Conservation (phyloP, 352 stramenopile species). For the Blastocystis sp. region DNA sequence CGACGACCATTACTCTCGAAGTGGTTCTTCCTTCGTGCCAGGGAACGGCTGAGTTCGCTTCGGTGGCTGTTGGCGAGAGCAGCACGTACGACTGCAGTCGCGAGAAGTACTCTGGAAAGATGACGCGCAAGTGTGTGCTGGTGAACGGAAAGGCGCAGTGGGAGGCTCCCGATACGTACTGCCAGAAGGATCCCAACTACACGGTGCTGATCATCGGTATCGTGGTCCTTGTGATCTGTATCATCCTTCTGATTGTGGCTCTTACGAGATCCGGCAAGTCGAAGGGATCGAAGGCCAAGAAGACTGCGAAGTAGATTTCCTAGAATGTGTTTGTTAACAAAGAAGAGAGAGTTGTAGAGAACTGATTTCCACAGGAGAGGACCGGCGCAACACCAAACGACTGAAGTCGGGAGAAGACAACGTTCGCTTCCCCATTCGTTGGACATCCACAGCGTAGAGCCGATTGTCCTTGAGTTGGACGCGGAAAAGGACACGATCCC, state of each 20-base stretch:
- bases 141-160: background rate
- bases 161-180: background rate
- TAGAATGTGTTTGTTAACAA: background rate
- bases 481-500: background rate
- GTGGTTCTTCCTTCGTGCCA: background rate
- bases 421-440: background rate
- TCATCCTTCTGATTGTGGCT: background rate
- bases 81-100: background rate
- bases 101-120: background rate
- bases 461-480: background rate
- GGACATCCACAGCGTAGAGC: background rate
- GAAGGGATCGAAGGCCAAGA: background rate
- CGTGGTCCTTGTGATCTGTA: background rate
- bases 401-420: constrained; percentile 8
- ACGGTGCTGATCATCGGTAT: background rate
- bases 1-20: background rate
- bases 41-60: background rate
- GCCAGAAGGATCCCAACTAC: background rate
- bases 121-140: background rate
- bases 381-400: background rate
- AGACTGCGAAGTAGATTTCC: background rate
- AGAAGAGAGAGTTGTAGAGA: background rate
- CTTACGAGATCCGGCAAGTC: background rate
- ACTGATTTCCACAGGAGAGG: background rate
- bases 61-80: background rate